Evolutionary conservation across 257 asterid genomes (phyloP).

Genomic region (Solanum dulcamara): DNA sequence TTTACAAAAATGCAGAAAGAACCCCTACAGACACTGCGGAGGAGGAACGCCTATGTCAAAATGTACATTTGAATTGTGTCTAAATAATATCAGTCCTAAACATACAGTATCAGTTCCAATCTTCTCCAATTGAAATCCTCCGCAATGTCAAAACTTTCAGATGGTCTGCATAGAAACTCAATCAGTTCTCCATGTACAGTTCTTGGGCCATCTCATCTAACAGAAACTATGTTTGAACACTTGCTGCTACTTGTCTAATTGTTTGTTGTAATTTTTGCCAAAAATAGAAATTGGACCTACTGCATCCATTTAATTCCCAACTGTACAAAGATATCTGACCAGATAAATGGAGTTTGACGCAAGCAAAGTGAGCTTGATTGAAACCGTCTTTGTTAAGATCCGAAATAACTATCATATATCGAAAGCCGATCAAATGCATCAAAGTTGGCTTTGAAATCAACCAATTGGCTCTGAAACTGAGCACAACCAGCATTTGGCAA

Average conservation of each 20-base stretch:
- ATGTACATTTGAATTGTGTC: background rate
- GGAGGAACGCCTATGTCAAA: background rate
- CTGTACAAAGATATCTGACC: conserved; percentile 6
- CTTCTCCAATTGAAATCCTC: background rate
- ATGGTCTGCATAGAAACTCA: background rate
- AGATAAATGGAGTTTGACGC: background rate
- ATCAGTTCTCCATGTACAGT: background rate
- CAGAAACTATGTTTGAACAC: background rate
- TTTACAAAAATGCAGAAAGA: background rate
- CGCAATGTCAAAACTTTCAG: background rate
- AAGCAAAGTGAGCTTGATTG: background rate
- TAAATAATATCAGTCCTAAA: background rate
- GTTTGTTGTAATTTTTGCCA: background rate
- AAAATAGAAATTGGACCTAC: background rate
- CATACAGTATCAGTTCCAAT: background rate
- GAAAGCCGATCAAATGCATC: conserved; percentile 90
- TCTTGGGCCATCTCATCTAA: background rate
- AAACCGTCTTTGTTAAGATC: conserved; percentile 25
- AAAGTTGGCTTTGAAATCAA: conserved; percentile 82
- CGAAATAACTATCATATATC: conserved; percentile 71
- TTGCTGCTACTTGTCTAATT: background rate
- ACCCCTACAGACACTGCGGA: background rate
- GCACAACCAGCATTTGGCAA: conserved; percentile 92
- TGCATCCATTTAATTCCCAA: conserved; percentile 2
- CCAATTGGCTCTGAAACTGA: conserved; percentile 70